Percentiles rank a stretch among this genome's conserved stretches.
These are phyloP conservation scores for Fraxinus greggii DNA, from an alignment of 305 asterid genomes.

Conservation along the genomic window DNA sequence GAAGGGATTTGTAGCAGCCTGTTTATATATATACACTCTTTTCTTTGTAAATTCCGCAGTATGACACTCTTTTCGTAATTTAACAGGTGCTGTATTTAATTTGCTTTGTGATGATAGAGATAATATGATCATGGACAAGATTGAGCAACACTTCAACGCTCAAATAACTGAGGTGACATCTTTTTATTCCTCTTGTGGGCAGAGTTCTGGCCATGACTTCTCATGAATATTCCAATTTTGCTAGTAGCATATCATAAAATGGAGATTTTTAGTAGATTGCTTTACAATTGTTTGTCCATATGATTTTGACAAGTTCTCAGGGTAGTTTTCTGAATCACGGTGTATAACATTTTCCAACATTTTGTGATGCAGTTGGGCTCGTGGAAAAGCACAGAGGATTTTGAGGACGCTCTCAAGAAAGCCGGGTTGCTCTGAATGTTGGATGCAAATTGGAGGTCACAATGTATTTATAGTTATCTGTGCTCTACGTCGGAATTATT, in stretches of 20 bases:
- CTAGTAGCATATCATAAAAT: not conserved
- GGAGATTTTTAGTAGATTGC: not conserved
- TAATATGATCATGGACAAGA: slow-evolving; percentile 53
- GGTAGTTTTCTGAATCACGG: not conserved
- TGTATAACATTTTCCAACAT: not conserved
- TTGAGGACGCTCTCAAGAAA: slow-evolving; percentile 49
- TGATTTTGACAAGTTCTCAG: not conserved
- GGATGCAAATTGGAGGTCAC: not conserved
- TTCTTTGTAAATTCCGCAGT: not conserved
- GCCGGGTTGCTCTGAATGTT: slow-evolving; percentile 57
- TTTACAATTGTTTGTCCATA: not conserved
- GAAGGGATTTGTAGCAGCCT: not conserved
- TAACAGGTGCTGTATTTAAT: slow-evolving; percentile 84
- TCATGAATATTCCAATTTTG: not conserved
- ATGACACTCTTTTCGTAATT: slow-evolving; percentile 10
- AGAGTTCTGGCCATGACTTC: not conserved
- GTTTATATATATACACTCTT: not conserved
- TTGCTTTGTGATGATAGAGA: slow-evolving; percentile 54
- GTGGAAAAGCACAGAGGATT: slow-evolving; percentile 47
- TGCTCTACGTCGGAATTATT: not conserved
- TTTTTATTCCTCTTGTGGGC: not conserved
- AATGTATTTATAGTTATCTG: not conserved
- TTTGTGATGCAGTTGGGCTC: slow-evolving; percentile 55
- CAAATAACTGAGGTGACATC: slow-evolving; percentile 52
- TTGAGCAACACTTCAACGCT: slow-evolving; percentile 61